Percentiles rank a stretch among this genome's conserved stretches.
Conservation (phyloP, 108 stramenopile species). For the Pseudonitzschia delicatissima region DNA sequence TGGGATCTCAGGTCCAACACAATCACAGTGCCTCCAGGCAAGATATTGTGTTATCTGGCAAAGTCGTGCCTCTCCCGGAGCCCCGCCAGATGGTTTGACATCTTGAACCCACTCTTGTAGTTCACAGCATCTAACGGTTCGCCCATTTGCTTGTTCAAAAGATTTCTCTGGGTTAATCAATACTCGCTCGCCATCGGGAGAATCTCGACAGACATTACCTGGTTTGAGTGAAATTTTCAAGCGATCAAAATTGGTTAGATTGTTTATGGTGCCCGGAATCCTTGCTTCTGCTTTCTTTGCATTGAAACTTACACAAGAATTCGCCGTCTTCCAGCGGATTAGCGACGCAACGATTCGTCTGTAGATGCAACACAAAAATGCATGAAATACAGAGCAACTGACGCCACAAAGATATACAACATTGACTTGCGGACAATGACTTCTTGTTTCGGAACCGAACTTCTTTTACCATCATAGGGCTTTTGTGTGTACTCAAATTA, state of each 20-base stretch:
- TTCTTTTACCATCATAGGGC: too few species aligned
- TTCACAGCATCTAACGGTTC: neutral
- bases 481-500: too few species aligned
- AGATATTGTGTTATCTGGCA: neutral
- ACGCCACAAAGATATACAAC: neutral
- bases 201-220: slow-evolving; percentile 8
- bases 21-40: neutral
- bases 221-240: neutral
- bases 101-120: slow-evolving; percentile 13
- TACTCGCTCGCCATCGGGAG: neutral
- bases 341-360: neutral
- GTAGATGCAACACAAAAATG: neutral
- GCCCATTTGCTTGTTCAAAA: neutral
- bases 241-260: neutral
- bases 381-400: neutral
- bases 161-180: neutral
- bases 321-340: neutral
- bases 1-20: slow-evolving; percentile 7
- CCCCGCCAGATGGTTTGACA: neutral
- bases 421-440: neutral
- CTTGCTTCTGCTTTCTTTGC: too few species aligned
- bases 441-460: neutral
- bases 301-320: neutral
- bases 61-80: neutral
- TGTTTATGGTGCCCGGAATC: neutral